Evolutionary conservation across 768 basidiomycete genomes (phyloP), one percentile per base, ranked within the genome.

Genomic region (Boletus reticuloceps): DNA sequence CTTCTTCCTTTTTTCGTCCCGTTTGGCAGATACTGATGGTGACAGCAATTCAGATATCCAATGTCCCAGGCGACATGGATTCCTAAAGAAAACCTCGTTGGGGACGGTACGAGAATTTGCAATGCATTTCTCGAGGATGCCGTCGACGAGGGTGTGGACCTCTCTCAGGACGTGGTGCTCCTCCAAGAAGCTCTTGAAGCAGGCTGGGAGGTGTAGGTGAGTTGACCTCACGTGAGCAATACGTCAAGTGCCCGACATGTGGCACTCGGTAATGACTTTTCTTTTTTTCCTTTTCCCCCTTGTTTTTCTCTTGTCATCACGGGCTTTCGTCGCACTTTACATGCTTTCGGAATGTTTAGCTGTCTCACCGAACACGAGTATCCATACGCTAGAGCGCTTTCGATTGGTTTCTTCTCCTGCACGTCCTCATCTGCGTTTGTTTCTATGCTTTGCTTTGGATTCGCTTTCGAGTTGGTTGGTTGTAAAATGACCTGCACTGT

Each of bases 31-130:
- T 39, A 17, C 41, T 52, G 45, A 55, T 6, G 14, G n/a, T 19
- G 22, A 12, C 16, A 1, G 20, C 0, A 10, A 11, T 25, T 22
- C 34, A 71, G 69, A 7, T 71, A 64, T 43, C 60, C 69, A 16
- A 65, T 71, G 58, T 37, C 31, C 7, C 50, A 71, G 40, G 69
- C 69, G 16, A 64, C 45, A 3, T 71, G 69, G 69, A 66, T 72
- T 8, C 67, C 71, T 0, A 63, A 60, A 22, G 70, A 66, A 39
- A 70, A 67, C 25, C 29, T 70, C 17, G 25, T 58, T 3, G 63
- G 69, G 16, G 63, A 61, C 8, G 60, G 47, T 2, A 53, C 44
- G 4, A 44, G 19, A 14, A 1, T 72, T 16, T 60, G 64, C 20
- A 44, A 60, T 6, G 17, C 25, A 1, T 71, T 71, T 39, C 6